Base-by-base conservation (phyloP, 441 rosid species). In the Monsonia emarginata region DNA sequence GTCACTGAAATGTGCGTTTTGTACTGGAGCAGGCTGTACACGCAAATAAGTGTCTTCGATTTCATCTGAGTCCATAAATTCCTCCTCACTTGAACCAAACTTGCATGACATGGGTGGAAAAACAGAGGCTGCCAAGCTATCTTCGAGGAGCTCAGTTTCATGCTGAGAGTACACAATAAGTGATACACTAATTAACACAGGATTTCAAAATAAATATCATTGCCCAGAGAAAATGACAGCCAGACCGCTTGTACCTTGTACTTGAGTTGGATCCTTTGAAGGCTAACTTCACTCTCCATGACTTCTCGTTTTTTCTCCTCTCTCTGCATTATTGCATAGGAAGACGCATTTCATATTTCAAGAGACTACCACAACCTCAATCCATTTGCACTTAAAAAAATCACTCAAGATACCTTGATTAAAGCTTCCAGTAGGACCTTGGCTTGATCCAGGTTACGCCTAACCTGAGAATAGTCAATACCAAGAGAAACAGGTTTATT, bases 381-480 rank as follows among this genome's bases (percentile, higher is more conserved):
- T 26, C 1, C n/a, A 30, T 13, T 26, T 26, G 16, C 14, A 16
- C 10, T 22, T 14, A 26, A 26, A 58, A 8, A 26, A n/a, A 2
- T 3, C 11, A 58, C 34, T 5, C 7, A 3, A 58, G 61, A 65
- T 72, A 84, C 98, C 98, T 86, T 93, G 75, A 93, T 88, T 66
- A 93, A 82, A 28, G 90, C 87, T 75, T 88, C 91, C 54, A 93
- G 85, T 66, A 93, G 83, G 64, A 84, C 81, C 80, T 93, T 87
- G 44, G 98, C 96, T 78, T 93, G 97, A 59, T 85, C 97, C 59
- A 93, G 91, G 76, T 93, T 93, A 78, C 97, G 96, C 73, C 98
- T 82, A 70, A 93, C 96, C 98, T 90, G 83, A 68, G 71, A 76
- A 70, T 50, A 61, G 68, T 59, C 22, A 62, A 72, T 58, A 25